Conservation (phyloP, 352 stramenopile genomes). For the Pythium dissimile region DNA sequence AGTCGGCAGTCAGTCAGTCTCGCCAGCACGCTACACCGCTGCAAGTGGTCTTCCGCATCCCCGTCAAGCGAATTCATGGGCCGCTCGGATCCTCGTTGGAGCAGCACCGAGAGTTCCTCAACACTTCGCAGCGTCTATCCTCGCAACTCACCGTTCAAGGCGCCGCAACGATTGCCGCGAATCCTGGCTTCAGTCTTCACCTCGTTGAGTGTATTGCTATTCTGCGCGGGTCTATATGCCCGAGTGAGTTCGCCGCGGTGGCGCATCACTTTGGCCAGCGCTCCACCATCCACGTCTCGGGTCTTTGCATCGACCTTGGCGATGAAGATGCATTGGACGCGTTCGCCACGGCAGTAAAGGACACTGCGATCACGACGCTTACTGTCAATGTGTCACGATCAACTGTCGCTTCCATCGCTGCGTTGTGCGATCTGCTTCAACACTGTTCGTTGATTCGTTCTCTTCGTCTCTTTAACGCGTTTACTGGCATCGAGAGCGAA, state of each 20-base stretch:
- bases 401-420: not conserved
- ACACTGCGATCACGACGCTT: not conserved
- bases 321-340: not conserved
- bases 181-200: not conserved
- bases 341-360: not conserved
- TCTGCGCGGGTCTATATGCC: not conserved
- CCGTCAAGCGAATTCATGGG: conserved; percentile 3
- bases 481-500: not conserved
- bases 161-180: not conserved
- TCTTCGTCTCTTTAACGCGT: conserved; percentile 6
- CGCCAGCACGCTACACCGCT: not conserved
- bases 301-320: not conserved
- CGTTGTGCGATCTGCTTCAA: not conserved
- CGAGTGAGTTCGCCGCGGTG: not conserved
- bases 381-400: conserved; percentile 3
- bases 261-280: not conserved
- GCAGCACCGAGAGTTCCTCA: conserved; percentile 6
- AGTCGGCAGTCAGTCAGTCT: too few relatives aligned
- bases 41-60: conserved; percentile 4
- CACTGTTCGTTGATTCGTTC: not conserved
- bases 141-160: not conserved
- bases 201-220: not conserved
- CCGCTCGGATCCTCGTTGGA: not conserved
- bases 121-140: not conserved
- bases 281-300: not conserved